Evolutionary conservation across 2,329 filamentous ascomycete species (phyloP), one percentile per base, ranked within the genome.

Genomic region (Zasmidium citrigriseum): DNA sequence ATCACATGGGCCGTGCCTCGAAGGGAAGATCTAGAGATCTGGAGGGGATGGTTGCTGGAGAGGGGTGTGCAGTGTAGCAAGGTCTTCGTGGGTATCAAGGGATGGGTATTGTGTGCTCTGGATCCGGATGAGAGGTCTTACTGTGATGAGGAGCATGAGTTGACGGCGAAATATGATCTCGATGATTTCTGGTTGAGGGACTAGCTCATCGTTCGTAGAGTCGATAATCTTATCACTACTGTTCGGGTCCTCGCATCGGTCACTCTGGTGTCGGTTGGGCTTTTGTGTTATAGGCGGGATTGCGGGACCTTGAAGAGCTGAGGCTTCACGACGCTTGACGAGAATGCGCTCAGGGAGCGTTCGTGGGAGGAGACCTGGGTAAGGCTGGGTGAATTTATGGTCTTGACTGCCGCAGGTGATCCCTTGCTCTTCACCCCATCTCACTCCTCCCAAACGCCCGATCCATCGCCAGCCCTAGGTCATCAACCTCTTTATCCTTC

Each of bases 381-480:
- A n/a, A n/a, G n/a, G n/a, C n/a, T n/a, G n/a, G n/a, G n/a, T n/a
- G n/a, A n/a, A n/a, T n/a, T n/a, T n/a, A n/a, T n/a, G n/a, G n/a
- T n/a, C n/a, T n/a, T n/a, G n/a, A n/a, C n/a, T 29, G 27, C 14
- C 27, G 27, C 7, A 29, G 27, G 27, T 29, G 27, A 29, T 7
- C 22, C 14, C 21, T 41, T 20, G 24, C 44, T 44, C 20, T n/a
- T 65, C 58, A 70, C 23, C 66, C 68, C 64, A 68, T 65, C 60
- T 70, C 67, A 54, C 66, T 67, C 61, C 69, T 67, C 12, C 72
- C 69, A 66, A 75, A 74, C 22, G 71, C 69, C 11, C 68, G 60
- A 63, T 75, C 72, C 69, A 75, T 73, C 5, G 71, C 70, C 25
- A 55, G 65, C 4, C 72, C 72, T 24, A 74, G 59, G 49, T 74